Percentiles rank a stretch among this genome's conserved stretches.
Conservation (phyloP, 805 yeast species). For the Kuraishia piskuri region DNA sequence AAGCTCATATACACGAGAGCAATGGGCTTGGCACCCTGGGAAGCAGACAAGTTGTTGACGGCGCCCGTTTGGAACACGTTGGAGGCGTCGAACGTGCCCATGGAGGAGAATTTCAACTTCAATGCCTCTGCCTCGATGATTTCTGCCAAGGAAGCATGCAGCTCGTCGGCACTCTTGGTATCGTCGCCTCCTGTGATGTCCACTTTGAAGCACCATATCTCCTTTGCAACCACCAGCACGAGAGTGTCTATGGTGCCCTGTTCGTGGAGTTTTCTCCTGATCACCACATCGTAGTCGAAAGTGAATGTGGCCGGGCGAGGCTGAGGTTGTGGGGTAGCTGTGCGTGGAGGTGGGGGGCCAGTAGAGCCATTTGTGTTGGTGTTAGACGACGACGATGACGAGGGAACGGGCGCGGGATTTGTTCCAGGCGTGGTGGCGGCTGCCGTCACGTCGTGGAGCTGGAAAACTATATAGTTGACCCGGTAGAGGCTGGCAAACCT, state of each 20-base stretch:
- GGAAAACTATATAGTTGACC: conserved; percentile 23
- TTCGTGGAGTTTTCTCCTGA: conserved; percentile 11
- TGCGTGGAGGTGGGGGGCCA: neutral
- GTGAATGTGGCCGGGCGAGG: conserved; percentile 11
- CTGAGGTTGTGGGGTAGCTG: conserved; percentile 1
- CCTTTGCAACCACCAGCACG: neutral
- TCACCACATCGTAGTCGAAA: conserved; percentile 17
- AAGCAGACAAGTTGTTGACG: conserved; percentile 3
- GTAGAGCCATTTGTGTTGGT: neutral
- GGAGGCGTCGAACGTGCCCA: conserved; percentile 18
- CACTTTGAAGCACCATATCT: conserved; percentile 1
- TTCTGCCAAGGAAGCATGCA: conserved; percentile 10
- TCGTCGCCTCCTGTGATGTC: neutral
- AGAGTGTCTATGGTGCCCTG: conserved; percentile 24
- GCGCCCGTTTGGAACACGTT: conserved; percentile 12
- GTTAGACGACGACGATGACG: neutral
- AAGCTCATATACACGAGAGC: conserved; percentile 34
- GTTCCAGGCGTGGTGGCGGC: neutral
- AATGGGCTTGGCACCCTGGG: conserved; percentile 16
- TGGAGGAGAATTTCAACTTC: conserved; percentile 15
- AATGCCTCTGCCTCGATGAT: conserved; percentile 18
- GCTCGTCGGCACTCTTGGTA: neutral
- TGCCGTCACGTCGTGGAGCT: conserved; percentile 11
- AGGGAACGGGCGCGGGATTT: neutral
- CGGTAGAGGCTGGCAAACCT: conserved; percentile 16